Percentiles rank a stretch among this genome's conserved stretches.
Evolutionary conservation across 2,329 filamentous ascomycete genomes (phyloP).

Genomic region (Macrophomina tecta): DNA sequence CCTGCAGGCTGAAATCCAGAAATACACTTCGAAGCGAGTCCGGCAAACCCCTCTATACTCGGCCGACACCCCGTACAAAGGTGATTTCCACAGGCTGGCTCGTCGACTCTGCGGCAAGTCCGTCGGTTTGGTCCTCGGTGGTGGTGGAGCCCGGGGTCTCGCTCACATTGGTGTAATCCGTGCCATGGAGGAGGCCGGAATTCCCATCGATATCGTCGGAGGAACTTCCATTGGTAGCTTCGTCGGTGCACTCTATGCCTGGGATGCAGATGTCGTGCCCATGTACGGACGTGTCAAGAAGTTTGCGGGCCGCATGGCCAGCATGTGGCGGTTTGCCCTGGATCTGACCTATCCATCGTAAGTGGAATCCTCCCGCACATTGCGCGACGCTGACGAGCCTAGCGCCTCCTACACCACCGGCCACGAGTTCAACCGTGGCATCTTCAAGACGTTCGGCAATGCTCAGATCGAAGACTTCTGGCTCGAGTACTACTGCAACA

Average conservation of each 20-base stretch:
- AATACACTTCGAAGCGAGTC: slow-evolving; percentile 94
- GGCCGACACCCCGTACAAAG: slow-evolving; percentile 89
- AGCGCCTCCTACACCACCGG: slow-evolving; percentile 92
- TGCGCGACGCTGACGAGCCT: neutral
- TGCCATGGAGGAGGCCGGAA: slow-evolving; percentile 92
- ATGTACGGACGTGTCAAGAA: slow-evolving; percentile 98
- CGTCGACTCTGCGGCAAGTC: slow-evolving; percentile 91
- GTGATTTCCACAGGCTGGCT: slow-evolving; percentile 93
- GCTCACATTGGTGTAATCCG: slow-evolving; percentile 93
- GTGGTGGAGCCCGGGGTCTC: slow-evolving; percentile 90
- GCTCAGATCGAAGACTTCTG: slow-evolving; percentile 99
- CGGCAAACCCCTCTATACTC: slow-evolving; percentile 88
- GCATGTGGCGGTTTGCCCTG: slow-evolving; percentile 97
- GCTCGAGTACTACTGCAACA: slow-evolving; percentile 99
- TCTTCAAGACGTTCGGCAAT: slow-evolving; percentile 97
- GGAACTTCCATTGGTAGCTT: slow-evolving; percentile 97
- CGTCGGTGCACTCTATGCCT: slow-evolving; percentile 91
- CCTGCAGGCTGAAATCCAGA: slow-evolving; percentile 95
- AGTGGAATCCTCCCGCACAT: slow-evolving; percentile 30
- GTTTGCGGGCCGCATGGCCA: slow-evolving; percentile 97
- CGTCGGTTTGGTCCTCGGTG: slow-evolving; percentile 90
- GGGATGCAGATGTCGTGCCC: slow-evolving; percentile 94
- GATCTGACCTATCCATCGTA: slow-evolving; percentile 92
- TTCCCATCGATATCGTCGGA: slow-evolving; percentile 93
- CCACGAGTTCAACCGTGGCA: slow-evolving; percentile 97